Percentiles rank a stretch among this genome's conserved stretches.
phyloP scores from a whole-genome alignment of 1,139 yeast species.

The Pneumocystis sp. region DNA sequence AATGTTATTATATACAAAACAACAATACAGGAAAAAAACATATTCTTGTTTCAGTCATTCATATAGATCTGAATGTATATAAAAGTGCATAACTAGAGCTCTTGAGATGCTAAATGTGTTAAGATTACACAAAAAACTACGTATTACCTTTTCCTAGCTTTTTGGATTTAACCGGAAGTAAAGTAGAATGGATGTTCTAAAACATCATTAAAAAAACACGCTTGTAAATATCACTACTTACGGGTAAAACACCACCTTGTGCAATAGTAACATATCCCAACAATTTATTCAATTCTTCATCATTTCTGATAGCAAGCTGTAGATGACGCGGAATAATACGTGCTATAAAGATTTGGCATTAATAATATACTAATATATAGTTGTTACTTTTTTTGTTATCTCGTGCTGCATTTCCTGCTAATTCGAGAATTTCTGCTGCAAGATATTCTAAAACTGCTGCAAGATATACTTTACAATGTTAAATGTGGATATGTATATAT shows the following conservation, averaged over 20 bases:
- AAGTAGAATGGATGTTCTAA: constrained; percentile 58
- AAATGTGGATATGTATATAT: background rate
- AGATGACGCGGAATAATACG: constrained; percentile 98
- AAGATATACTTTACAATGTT: constrained; percentile 57
- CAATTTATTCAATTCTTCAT: constrained; percentile 87
- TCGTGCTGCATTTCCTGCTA: constrained; percentile 98
- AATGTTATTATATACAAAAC: background rate
- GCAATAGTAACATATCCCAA: constrained; percentile 91
- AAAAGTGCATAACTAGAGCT: background rate
- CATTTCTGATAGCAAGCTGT: constrained; percentile 96
- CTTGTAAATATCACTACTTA: constrained; percentile 27
- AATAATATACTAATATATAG: background rate
- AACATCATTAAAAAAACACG: background rate
- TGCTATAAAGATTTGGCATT: constrained; percentile 21
- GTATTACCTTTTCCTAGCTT: constrained; percentile 14
- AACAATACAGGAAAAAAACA: background rate
- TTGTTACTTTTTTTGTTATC: constrained; percentile 67
- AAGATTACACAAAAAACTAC: background rate
- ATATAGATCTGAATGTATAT: background rate
- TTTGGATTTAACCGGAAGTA: constrained; percentile 78
- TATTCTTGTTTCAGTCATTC: background rate
- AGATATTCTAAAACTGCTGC: constrained; percentile 93
- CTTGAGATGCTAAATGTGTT: background rate
- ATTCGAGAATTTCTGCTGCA: constrained; percentile 92
- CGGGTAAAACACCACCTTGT: constrained; percentile 97